Evolutionary conservation across 2,329 filamentous ascomycete genomes (phyloP).

Genomic region (Chrysoporthe puriensis): DNA sequence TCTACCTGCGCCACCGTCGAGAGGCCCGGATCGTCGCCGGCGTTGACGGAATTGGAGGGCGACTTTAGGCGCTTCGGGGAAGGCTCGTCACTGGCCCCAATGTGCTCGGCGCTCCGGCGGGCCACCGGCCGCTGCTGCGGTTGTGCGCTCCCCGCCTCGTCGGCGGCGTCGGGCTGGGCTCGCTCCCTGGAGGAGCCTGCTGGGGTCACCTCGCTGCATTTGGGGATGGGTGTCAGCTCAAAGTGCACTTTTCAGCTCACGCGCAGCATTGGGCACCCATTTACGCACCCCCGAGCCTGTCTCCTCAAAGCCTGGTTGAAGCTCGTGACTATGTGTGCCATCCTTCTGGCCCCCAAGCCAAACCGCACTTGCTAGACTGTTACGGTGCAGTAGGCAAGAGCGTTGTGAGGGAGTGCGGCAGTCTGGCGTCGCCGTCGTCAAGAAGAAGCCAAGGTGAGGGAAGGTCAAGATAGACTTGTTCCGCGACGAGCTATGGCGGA

Average conservation of each 20-base stretch:
- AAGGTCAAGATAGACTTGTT: no score
- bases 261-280: background rate
- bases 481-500: no score
- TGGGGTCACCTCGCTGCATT: background rate
- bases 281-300: background rate
- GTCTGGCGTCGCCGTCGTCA: no score
- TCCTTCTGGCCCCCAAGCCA: background rate
- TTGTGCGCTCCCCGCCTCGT: background rate
- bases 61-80: slow-evolving; percentile 20
- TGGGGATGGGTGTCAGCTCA: no score
- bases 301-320: slow-evolving; percentile 9
- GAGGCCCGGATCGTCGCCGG: background rate
- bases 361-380: background rate
- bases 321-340: slow-evolving; percentile 7
- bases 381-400: background rate
- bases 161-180: background rate
- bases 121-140: background rate
- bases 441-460: no score
- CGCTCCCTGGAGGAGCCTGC: background rate
- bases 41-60: slow-evolving; percentile 2
- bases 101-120: slow-evolving; percentile 6
- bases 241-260: background rate
- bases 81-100: background rate
- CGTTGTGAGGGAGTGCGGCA: no score
- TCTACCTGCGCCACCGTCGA: background rate